phyloP scores from a whole-genome alignment of 208 protist genomes.

The Trypanosoma melophagium region DNA sequence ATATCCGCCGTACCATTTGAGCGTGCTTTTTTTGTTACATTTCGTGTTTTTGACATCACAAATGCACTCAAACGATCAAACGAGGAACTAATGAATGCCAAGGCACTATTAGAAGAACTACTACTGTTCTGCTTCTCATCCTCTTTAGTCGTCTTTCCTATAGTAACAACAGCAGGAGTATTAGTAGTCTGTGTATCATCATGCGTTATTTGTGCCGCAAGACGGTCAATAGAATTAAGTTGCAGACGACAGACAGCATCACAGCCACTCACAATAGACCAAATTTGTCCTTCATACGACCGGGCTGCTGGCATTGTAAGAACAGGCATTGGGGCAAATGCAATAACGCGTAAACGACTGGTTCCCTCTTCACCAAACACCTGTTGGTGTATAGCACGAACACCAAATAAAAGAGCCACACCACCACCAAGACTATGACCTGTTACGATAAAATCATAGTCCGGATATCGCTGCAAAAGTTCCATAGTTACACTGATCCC shows the following conservation, averaged over 20 bases:
- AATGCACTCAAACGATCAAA: no score
- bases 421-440: constrained; percentile 76
- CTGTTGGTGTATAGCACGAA: constrained; percentile 38
- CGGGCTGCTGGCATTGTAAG: constrained; percentile 48
- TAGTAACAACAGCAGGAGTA: not conserved
- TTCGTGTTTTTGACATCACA: no score
- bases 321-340: constrained; percentile 63
- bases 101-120: no score
- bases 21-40: no score
- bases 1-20: constrained; percentile 23
- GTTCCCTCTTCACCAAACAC: constrained; percentile 29
- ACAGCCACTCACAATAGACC: constrained; percentile 52
- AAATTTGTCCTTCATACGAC: constrained; percentile 45
- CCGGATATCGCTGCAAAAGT: constrained; percentile 24
- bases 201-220: constrained; percentile 14
- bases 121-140: not conserved
- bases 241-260: constrained; percentile 65
- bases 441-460: constrained; percentile 62
- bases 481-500: not conserved
- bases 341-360: constrained; percentile 45
- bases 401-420: constrained; percentile 60
- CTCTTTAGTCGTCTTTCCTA: not conserved
- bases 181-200: not conserved
- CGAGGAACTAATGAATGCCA: no score
- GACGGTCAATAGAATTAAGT: constrained; percentile 64